Base-by-base conservation (phyloP, 1,139 yeast genomes). In the Saccharomyces hybrid region DNA sequence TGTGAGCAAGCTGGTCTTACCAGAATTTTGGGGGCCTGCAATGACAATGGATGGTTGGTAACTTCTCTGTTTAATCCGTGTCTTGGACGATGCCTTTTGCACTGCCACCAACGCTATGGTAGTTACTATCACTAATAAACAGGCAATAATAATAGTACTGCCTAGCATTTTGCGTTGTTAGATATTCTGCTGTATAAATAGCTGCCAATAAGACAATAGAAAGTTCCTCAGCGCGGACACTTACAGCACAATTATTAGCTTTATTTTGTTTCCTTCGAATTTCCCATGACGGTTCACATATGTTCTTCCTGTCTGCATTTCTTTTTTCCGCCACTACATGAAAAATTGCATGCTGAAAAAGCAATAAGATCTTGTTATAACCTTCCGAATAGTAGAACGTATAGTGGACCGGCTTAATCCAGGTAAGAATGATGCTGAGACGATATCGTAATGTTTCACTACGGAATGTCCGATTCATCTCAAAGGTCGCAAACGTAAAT, bases 1-100 rank as follows among this genome's bases (percentile, higher is more conserved):
- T 51, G 72, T 71, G 67, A 78, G 88, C 30, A 89, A 72, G 16
- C 82, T 69, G 1, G 97, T 88, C 68, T 91, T 90, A 9, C 98
- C 98, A 52, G 84, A 74, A 51, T 78, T 77, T 46, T 83, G 78
- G 34, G 86, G 83, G 0, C 98, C 98, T 34, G 84, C 76, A 27
- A 91, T 79, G 50, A 89, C 71, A 60, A 84, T 82, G 0, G 87
- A 79, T 13, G 91, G 86, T 51, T 70, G 75, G 50, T 65, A 71
- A 55, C 68, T 71, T 25, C 62, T 56, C 14, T 47, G 50, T 25
- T 38, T 52, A 28, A 31, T 58, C 52, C 52, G 55, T 51, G 25
- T 63, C 47, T 53, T 53, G 25, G 42, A 16, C 4, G 59, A 54
- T 14, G 62, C 56, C 34, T 61, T 66, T 14, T 63, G 70, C 1